Conservation (phyloP, 352 stramenopile genomes). For the Phytophthora citrophthora region DNA sequence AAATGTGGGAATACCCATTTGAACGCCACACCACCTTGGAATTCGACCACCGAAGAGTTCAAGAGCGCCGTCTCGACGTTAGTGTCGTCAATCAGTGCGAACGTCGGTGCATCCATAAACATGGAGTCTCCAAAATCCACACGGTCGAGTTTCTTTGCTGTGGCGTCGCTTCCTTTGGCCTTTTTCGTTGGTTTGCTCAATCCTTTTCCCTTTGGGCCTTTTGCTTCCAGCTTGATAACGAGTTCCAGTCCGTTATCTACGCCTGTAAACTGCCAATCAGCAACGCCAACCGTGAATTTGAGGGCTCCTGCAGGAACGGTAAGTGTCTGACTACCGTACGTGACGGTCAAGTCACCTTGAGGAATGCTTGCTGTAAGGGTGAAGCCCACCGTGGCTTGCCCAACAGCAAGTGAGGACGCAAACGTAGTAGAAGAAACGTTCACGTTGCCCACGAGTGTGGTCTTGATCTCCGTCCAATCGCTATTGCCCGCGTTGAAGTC, state of each 20-base stretch:
- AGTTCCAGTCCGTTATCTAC: slow-evolving; percentile 35
- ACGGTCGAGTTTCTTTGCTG: slow-evolving; percentile 22
- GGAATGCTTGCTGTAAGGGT: slow-evolving; percentile 50
- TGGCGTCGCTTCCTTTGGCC: slow-evolving; percentile 1
- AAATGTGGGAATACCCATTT: slow-evolving; percentile 55
- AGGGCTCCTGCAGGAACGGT: slow-evolving; percentile 42
- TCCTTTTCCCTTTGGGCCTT: slow-evolving; percentile 17
- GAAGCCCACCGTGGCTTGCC: slow-evolving; percentile 17
- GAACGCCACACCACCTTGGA: slow-evolving; percentile 24
- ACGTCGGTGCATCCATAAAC: slow-evolving; percentile 43
- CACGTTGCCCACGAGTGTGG: slow-evolving; percentile 14
- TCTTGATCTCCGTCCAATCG: slow-evolving; percentile 36
- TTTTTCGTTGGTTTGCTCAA: slow-evolving; percentile 28
- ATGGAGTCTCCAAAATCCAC: slow-evolving; percentile 42
- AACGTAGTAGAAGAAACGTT: slow-evolving; percentile 36
- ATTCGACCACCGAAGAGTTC: slow-evolving; percentile 33
- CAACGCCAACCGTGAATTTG: slow-evolving; percentile 51
- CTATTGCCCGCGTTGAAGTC: slow-evolving; percentile 23
- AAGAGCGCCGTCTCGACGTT: slow-evolving; percentile 13
- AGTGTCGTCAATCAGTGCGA: slow-evolving; percentile 23
- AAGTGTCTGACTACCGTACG: slow-evolving; percentile 41
- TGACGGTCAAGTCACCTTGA: slow-evolving; percentile 28
- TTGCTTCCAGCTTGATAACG: slow-evolving; percentile 38
- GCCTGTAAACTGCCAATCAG: slow-evolving; percentile 35
- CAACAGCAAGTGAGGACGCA: slow-evolving; percentile 23